phyloP scores from a whole-genome alignment of 2,329 filamentous ascomycete genomes.

The Sporothrix dimorphospora region DNA sequence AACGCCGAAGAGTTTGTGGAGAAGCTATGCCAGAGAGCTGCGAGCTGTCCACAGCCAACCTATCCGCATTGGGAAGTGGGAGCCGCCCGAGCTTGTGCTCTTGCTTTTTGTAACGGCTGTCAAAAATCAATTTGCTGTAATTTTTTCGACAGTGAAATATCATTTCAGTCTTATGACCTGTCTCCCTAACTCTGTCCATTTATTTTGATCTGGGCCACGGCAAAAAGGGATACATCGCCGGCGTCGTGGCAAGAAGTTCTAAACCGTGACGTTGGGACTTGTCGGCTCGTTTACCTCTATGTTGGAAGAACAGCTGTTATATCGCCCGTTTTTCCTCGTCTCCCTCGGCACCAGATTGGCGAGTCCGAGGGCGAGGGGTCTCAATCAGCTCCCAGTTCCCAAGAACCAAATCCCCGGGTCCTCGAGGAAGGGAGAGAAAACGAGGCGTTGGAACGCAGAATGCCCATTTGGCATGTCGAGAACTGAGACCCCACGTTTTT shows the following conservation, averaged over 20 bases:
- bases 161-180: neutral
- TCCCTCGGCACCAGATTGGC: too few species aligned
- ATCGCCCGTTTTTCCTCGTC: too few species aligned
- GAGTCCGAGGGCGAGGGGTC: neutral
- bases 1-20: neutral
- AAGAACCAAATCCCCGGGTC: constrained; percentile 12
- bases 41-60: neutral
- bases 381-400: neutral
- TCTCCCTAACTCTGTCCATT: neutral
- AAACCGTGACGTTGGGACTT: neutral
- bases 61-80: constrained; percentile 13
- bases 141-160: neutral
- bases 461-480: neutral
- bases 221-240: neutral
- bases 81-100: neutral
- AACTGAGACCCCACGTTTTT: constrained; percentile 11
- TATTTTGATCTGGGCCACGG: neutral
- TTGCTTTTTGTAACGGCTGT: neutral
- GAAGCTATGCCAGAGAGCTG: neutral
- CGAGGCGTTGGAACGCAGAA: neutral
- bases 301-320: neutral
- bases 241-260: neutral
- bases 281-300: neutral
- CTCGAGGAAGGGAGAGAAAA: neutral
- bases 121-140: neutral